These are phyloP conservation scores for Sporopachydermia lactativora DNA, from an alignment of 805 yeast species.

Conservation along the genomic window DNA sequence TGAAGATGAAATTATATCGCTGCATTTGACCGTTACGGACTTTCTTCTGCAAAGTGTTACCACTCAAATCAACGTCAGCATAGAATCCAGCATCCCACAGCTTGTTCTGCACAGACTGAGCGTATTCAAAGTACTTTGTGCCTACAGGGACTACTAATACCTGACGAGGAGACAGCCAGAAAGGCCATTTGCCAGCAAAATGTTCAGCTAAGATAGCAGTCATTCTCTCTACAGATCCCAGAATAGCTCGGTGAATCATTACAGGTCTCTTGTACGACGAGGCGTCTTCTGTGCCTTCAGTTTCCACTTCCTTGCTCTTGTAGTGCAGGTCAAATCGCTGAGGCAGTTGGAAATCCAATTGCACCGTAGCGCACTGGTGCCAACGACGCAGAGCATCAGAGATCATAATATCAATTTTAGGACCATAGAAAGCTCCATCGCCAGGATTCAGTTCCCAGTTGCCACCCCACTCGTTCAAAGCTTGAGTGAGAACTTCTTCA, in stretches of 20 bases:
- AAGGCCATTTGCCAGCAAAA: slow-evolving; percentile 99
- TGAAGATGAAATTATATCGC: slow-evolving; percentile 90
- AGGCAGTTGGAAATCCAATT: slow-evolving; percentile 97
- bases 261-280: slow-evolving; percentile 74
- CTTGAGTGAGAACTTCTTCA: slow-evolving; percentile 68
- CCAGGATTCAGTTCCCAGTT: slow-evolving; percentile 92
- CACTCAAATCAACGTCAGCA: slow-evolving; percentile 86
- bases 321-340: slow-evolving; percentile 82
- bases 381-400: slow-evolving; percentile 91
- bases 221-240: slow-evolving; percentile 98
- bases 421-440: slow-evolving; percentile 96
- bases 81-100: slow-evolving; percentile 60
- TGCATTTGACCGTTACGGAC: slow-evolving; percentile 91
- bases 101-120: slow-evolving; percentile 58
- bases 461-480: slow-evolving; percentile 76
- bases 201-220: slow-evolving; percentile 97
- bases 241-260: slow-evolving; percentile 97
- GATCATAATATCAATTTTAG: slow-evolving; percentile 93
- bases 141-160: slow-evolving; percentile 94
- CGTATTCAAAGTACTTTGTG: slow-evolving; percentile 83
- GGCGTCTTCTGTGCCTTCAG: slow-evolving; percentile 26
- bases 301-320: slow-evolving; percentile 47
- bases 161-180: slow-evolving; percentile 99
- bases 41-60: slow-evolving; percentile 97
- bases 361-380: slow-evolving; percentile 99